Conservation (phyloP, 768 basidiomycete genomes). For the Mycena vulgaris region DNA sequence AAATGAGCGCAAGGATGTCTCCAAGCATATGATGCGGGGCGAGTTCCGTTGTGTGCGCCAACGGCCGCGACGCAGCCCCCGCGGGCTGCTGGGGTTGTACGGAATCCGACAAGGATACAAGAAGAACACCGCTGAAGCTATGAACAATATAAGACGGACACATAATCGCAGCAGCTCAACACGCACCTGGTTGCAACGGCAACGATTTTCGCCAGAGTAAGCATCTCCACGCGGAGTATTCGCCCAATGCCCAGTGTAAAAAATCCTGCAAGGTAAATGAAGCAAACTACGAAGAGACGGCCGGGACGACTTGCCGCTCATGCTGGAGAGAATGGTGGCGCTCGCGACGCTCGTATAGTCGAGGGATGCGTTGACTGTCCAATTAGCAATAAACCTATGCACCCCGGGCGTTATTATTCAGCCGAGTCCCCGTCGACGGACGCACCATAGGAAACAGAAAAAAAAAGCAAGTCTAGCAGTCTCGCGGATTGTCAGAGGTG, state of each 20-base stretch:
- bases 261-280: constrained; percentile 71
- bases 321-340: constrained; percentile 90
- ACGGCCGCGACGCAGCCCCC: constrained; percentile 30
- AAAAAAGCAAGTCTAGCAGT: constrained; percentile 84
- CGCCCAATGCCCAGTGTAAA: constrained; percentile 92
- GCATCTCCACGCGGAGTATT: constrained; percentile 83
- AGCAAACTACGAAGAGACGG: neutral
- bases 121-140: constrained; percentile 86
- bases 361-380: constrained; percentile 88
- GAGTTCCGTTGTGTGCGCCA: constrained; percentile 37
- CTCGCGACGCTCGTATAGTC: constrained; percentile 95
- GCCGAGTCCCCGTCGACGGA: neutral
- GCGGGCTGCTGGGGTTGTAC: constrained; percentile 44
- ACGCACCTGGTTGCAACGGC: constrained; percentile 87
- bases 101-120: constrained; percentile 93
- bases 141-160: constrained; percentile 15
- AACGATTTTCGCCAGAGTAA: constrained; percentile 79
- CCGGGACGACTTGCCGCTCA: constrained; percentile 77
- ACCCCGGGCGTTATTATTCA: neutral
- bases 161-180: neutral
- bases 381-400: constrained; percentile 91
- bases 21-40: constrained; percentile 70
- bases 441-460: constrained; percentile 88
- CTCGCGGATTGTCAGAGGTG: constrained; percentile 72
- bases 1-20: constrained; percentile 88